Evolutionary conservation across 441 rosid genomes (phyloP), one percentile per base, ranked within the genome.

Genomic region (Arabidopsis hybrid): DNA sequence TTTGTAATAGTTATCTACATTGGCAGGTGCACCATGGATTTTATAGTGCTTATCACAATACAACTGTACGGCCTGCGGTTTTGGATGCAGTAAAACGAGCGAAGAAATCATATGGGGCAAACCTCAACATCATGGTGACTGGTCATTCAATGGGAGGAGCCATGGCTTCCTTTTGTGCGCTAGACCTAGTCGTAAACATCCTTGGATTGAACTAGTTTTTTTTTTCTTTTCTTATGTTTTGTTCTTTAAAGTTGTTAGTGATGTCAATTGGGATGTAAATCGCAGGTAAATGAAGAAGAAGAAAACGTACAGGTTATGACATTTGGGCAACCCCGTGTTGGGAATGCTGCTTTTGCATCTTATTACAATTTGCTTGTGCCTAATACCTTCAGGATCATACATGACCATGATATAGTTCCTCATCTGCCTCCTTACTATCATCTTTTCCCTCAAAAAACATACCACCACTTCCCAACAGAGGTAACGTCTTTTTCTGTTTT

Each of bases 131-230:
- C 78, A 86, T 91, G 64, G 93, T 91, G 82, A 95, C 96, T 4
- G 96, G 99, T 32, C 99, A 95, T 85, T 95, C 99, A 31, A 92
- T 95, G 99, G 98, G 99, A 80, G 99, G 89, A 72, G 93, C 99
- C 58, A 92, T 95, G 90, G 98, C 97, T 72, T 76, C 98, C 58
- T 95, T 91, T 75, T 87, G 98, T 64, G 93, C 88, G 67, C 86
- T 95, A 64, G 98, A 95, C 85, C 85, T 95, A 72, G 78, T 67
- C 35, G 98, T 92, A 87, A 87, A 42, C 8, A 74, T 21, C 17
- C 74, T 60, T 31, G 6, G 8, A 69, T 59, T 46, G 11, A 75
- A 39, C 71, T 40, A 17, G 1, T 49, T 21, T 61, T 36, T 3
- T 2, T 3, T 1, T 8, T n/a, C 29, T 13, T 17, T 34, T 73